Evolutionary conservation across 306 rosid species (phyloP).

Genomic region (Sicyos edulis): DNA sequence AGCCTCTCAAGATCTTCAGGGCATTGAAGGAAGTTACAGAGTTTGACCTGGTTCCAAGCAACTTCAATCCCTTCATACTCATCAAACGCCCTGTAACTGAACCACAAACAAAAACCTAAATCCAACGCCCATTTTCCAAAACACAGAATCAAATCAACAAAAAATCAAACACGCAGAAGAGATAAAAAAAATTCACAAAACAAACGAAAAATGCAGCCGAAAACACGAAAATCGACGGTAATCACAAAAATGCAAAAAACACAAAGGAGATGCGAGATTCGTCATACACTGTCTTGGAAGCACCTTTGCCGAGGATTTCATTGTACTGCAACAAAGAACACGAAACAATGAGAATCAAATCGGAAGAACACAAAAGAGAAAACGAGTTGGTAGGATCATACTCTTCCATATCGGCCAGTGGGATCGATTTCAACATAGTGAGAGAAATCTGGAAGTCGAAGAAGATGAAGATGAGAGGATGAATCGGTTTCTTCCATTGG

Average conservation of each 20-base stretch:
- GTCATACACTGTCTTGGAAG: slow-evolving; percentile 84
- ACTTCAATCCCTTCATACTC: slow-evolving; percentile 96
- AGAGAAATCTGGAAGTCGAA: slow-evolving; percentile 32
- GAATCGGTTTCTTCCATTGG: background rate
- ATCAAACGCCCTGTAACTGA: slow-evolving; percentile 89
- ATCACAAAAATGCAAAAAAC: slow-evolving; percentile 1
- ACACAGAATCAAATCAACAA: background rate
- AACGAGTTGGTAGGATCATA: slow-evolving; percentile 22
- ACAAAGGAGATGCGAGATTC: slow-evolving; percentile 21
- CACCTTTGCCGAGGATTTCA: slow-evolving; percentile 91
- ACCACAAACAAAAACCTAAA: background rate
- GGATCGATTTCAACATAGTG: slow-evolving; percentile 91
- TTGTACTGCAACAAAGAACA: slow-evolving; percentile 49
- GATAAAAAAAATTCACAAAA: background rate
- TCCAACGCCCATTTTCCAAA: background rate
- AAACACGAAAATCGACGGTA: background rate
- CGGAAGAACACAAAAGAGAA: background rate
- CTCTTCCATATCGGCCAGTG: slow-evolving; percentile 96
- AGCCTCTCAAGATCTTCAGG: slow-evolving; percentile 95
- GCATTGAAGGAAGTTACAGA: slow-evolving; percentile 78
- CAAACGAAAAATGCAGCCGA: background rate
- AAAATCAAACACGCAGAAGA: slow-evolving; percentile 5
- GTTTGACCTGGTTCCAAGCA: slow-evolving; percentile 96
- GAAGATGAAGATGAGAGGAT: background rate
- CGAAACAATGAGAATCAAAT: slow-evolving; percentile 20